Conservation (phyloP, 2,329 filamentous ascomycete species). For the Aspergillus aculeatinus region DNA sequence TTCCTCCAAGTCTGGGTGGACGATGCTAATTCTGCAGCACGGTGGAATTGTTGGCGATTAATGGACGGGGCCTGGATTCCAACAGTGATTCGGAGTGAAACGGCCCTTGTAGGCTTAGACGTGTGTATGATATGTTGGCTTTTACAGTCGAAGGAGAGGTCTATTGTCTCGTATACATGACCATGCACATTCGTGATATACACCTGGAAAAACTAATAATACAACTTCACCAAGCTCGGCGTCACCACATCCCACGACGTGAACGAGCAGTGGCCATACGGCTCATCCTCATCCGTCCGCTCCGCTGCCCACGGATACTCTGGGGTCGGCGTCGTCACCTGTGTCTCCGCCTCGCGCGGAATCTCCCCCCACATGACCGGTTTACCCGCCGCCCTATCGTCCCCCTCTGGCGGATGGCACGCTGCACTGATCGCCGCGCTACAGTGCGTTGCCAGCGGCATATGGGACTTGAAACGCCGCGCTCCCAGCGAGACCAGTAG, state of each 20-base stretch:
- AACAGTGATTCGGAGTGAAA: constrained; percentile 8
- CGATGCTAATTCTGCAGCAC: not conserved
- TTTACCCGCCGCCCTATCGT: constrained; percentile 18
- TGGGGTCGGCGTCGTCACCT: not conserved
- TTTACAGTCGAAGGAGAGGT: no score
- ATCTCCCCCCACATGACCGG: constrained; percentile 31
- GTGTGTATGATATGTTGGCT: not conserved
- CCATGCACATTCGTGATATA: not conserved
- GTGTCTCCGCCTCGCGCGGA: not conserved
- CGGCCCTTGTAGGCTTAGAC: not conserved
- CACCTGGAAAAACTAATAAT: not conserved
- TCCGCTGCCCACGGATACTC: not conserved
- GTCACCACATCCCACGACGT: not conserved
- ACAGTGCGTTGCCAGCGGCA: constrained; percentile 29
- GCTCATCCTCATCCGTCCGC: not conserved
- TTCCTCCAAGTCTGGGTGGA: not conserved
- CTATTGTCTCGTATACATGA: no score
- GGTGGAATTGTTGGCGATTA: constrained; percentile 12
- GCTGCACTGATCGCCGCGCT: constrained; percentile 37
- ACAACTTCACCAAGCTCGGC: not conserved
- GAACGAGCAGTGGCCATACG: not conserved
- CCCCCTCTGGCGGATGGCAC: constrained; percentile 24
- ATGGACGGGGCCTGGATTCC: constrained; percentile 6
- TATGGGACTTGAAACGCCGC: constrained; percentile 20
- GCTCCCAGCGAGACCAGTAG: constrained; percentile 10